Evolutionary conservation across 1,139 yeast species (phyloP).

Genomic region (Scheffersomyces titani): DNA sequence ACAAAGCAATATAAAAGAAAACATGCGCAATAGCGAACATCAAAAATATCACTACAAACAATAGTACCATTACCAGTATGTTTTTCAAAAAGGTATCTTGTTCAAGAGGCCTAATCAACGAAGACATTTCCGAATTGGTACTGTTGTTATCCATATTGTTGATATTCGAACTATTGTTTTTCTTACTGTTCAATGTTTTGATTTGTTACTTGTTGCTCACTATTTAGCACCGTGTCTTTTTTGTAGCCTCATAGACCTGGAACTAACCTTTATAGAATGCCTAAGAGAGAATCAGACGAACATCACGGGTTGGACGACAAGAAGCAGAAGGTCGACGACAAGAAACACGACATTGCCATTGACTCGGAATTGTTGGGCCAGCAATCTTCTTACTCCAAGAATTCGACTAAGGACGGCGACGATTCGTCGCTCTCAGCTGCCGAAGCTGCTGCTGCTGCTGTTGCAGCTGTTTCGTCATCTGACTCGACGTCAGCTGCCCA

Average conservation of each 20-base stretch:
- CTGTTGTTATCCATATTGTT: not conserved
- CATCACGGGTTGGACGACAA: constrained; percentile 17
- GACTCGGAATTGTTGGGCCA: constrained; percentile 52
- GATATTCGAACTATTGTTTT: not conserved
- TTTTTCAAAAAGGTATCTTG: not conserved
- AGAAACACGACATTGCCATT: constrained; percentile 42
- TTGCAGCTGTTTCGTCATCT: constrained; percentile 22
- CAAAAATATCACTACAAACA: not conserved
- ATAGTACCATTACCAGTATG: not conserved
- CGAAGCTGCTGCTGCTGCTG: constrained; percentile 38
- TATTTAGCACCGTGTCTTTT: not conserved
- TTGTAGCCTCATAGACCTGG: not conserved
- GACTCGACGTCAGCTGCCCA: constrained; percentile 16
- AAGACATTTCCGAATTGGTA: not conserved
- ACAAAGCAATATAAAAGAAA: not conserved
- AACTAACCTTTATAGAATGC: constrained; percentile 14
- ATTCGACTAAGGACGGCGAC: constrained; percentile 16
- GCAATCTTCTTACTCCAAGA: constrained; percentile 34
- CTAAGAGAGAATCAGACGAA: constrained; percentile 32
- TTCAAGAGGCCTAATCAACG: not conserved
- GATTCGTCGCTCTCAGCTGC: constrained; percentile 19
- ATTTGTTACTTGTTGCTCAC: not conserved
- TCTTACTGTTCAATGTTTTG: constrained; percentile 1
- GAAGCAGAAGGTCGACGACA: constrained; percentile 26
- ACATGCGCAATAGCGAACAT: not conserved